These are phyloP conservation scores for Phoenix dactylifera DNA, from an alignment of 176 grass and related monocot species.

Conservation along the genomic window DNA sequence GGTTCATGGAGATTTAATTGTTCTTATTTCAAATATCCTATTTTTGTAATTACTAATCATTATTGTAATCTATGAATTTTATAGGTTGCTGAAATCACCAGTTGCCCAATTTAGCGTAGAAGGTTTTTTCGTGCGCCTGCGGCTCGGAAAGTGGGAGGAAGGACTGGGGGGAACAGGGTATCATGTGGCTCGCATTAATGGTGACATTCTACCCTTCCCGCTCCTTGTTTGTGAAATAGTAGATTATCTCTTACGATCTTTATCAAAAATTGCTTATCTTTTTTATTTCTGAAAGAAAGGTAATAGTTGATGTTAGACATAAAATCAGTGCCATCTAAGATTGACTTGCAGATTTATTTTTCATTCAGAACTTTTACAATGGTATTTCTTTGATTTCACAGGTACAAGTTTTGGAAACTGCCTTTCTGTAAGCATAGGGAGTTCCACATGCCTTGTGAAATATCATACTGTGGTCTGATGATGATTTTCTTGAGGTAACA, in stretches of 20 bases:
- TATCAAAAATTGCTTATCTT: no score
- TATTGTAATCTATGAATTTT: neutral
- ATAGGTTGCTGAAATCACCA: conserved; percentile 66
- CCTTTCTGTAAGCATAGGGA: conserved; percentile 69
- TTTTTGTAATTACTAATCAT: no score
- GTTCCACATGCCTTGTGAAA: conserved; percentile 61
- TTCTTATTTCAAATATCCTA: no score
- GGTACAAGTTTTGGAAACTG: conserved; percentile 51
- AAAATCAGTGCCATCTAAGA: no score
- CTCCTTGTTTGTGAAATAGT: no score
- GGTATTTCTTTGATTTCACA: conserved; percentile 30
- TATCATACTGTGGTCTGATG: conserved; percentile 73
- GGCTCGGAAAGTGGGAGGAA: conserved; percentile 80
- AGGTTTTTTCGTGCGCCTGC: conserved; percentile 78
- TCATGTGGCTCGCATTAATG: conserved; percentile 70
- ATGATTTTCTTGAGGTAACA: conserved; percentile 81
- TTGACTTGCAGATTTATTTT: no score
- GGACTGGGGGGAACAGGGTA: conserved; percentile 79
- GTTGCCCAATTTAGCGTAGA: conserved; percentile 45
- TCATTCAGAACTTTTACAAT: no score
- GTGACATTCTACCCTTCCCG: conserved; percentile 24
- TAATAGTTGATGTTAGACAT: no score
- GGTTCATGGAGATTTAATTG: no score
- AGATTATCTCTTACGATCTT: no score
- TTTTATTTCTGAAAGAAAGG: no score